Conservation (phyloP, 768 basidiomycete genomes). For the Amanita molliuscula region DNA sequence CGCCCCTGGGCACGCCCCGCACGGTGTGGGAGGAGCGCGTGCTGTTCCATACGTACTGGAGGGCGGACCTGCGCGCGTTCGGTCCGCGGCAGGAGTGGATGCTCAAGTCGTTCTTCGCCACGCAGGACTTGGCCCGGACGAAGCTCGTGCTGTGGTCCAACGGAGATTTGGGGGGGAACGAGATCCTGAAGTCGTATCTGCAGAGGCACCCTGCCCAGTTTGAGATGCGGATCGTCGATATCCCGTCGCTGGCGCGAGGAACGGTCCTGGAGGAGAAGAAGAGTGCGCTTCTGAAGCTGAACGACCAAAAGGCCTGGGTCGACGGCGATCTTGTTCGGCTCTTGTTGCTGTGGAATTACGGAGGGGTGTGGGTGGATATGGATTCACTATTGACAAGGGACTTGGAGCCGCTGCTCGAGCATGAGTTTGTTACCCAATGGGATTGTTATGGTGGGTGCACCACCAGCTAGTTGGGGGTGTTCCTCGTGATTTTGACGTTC, state of each 20-base stretch:
- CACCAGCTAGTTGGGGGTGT: not conserved
- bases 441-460: conserved; percentile 81
- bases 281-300: conserved; percentile 41
- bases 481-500: not conserved
- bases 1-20: conserved; percentile 17
- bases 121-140: conserved; percentile 58
- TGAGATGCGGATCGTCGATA: conserved; percentile 59
- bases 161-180: conserved; percentile 50
- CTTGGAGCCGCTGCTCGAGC: conserved; percentile 76
- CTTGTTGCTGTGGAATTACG: conserved; percentile 79
- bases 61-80: conserved; percentile 78
- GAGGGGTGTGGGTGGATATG: conserved; percentile 98
- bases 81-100: conserved; percentile 79
- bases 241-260: conserved; percentile 53
- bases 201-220: conserved; percentile 60
- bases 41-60: conserved; percentile 91
- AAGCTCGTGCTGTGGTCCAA: conserved; percentile 89
- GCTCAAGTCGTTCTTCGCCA: conserved; percentile 90
- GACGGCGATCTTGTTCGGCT: conserved; percentile 91
- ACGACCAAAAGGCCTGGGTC: conserved; percentile 83
- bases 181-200: conserved; percentile 51
- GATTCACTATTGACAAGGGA: conserved; percentile 88
- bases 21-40: conserved; percentile 30
- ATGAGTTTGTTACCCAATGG: conserved; percentile 98
- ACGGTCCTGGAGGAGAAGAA: conserved; percentile 74